Conservation (phyloP, 2,329 filamentous ascomycete species). For the Camillea tinctor region DNA sequence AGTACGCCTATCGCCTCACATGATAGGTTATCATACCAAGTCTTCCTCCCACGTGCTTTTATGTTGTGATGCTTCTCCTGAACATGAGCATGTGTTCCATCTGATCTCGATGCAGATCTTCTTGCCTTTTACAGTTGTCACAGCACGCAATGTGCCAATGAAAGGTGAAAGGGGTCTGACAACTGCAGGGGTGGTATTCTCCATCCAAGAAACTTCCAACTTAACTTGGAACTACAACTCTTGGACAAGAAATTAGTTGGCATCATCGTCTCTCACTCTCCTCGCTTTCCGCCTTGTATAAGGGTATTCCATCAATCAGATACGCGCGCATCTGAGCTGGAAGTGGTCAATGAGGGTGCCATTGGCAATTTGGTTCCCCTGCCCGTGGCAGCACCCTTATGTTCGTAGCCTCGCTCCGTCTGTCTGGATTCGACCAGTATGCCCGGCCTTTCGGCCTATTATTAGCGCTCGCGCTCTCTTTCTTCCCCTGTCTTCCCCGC, state of each 20-base stretch:
- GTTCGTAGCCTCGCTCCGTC: constrained; percentile 7
- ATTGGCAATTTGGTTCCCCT: background rate
- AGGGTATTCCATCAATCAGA: constrained; percentile 1
- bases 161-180: background rate
- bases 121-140: background rate
- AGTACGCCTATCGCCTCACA: no score
- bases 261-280: background rate
- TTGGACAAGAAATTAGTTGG: background rate
- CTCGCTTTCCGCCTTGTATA: background rate
- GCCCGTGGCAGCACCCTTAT: background rate
- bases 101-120: background rate
- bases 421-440: constrained; percentile 17
- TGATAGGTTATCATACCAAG: no score
- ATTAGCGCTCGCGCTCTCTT: background rate
- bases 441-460: constrained; percentile 6
- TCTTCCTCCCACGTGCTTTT: no score
- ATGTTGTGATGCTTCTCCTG: background rate
- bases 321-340: background rate
- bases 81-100: background rate
- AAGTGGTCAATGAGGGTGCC: background rate
- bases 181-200: background rate
- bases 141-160: background rate
- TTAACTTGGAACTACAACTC: background rate
- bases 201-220: background rate
- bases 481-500: background rate